A percentile compares a stretch with the other conserved stretches of the same genome.
Evolutionary conservation across 2,329 filamentous ascomycete genomes (phyloP).

Genomic region (Neopestalotiopsis rosae): DNA sequence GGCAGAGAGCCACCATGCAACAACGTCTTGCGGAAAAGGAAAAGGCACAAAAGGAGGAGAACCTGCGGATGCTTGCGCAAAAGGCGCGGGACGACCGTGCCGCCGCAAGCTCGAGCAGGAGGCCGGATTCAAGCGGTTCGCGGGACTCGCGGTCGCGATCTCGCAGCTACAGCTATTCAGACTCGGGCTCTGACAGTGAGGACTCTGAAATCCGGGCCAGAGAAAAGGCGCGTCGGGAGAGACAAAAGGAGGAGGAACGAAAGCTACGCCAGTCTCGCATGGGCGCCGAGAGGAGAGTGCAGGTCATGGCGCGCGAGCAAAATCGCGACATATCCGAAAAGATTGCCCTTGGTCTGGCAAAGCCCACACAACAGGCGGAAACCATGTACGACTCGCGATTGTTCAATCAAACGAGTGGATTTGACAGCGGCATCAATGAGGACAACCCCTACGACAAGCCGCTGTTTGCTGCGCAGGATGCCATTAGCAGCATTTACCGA

Average conservation of each 20-base stretch:
- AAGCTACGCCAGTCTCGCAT: slow-evolving; percentile 93
- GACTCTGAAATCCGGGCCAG: slow-evolving; percentile 76
- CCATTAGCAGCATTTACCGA: slow-evolving; percentile 91
- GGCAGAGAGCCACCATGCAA: slow-evolving; percentile 92
- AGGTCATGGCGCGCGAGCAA: slow-evolving; percentile 93
- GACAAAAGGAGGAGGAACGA: slow-evolving; percentile 81
- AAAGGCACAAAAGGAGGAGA: slow-evolving; percentile 91
- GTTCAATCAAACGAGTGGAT: slow-evolving; percentile 93
- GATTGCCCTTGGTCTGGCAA: slow-evolving; percentile 90
- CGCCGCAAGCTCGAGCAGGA: slow-evolving; percentile 47
- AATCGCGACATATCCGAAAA: slow-evolving; percentile 98
- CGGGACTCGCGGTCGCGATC: slow-evolving; percentile 49
- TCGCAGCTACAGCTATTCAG: slow-evolving; percentile 58
- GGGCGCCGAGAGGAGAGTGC: slow-evolving; percentile 89
- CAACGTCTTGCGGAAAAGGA: slow-evolving; percentile 96
- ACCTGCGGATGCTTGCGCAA: slow-evolving; percentile 84
- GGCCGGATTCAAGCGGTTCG: slow-evolving; percentile 48
- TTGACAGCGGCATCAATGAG: slow-evolving; percentile 93
- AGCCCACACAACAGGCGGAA: slow-evolving; percentile 89
- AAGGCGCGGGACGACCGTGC: slow-evolving; percentile 86
- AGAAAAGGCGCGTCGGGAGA: slow-evolving; percentile 78
- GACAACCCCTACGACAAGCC: slow-evolving; percentile 98
- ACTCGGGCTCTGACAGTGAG: slow-evolving; percentile 62
- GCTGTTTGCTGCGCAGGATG: slow-evolving; percentile 93
- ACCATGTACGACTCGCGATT: slow-evolving; percentile 96